Evolutionary conservation across 2,329 filamentous ascomycete species (phyloP), one percentile per base, ranked within the genome.

Genomic region (Blastomyces emzantsi): DNA sequence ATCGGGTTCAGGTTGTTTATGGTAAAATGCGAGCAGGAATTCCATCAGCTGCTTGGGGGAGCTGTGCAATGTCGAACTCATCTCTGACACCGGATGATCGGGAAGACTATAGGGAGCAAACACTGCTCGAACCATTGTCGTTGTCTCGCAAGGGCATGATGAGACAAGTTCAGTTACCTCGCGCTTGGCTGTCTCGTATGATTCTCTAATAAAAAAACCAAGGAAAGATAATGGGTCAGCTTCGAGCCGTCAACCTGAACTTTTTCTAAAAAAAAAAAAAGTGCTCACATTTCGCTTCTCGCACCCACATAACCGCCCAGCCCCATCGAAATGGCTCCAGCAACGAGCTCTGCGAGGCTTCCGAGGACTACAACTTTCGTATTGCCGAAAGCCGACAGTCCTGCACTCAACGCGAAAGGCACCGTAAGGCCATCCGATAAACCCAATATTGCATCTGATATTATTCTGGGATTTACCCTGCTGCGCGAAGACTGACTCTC

Each of bases 21-120:
- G 78, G 65, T 82, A 74, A 65, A 82, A 82, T 30, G 74, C 72
- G 66, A 82, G 73, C 47, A 82, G 70, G 66, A 82, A 82, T 25
- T 78, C 77, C 30, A 77, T 73, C 30, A 81, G 73, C 4, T 73
- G 70, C 41, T 77, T 71, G 0, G 72, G 73, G 5, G 75, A 77
- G 5, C 72, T 69, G 36, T 77, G 73, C 36, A 79, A 68, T 13
- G 73, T 73, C 30, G 66, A 66, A 39, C 72, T 74, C 62, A 78
- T 77, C 45, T 74, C 71, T 2, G 70, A 67, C 62, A 78, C 70
- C 3, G 70, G 73, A 9, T 70, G 66, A 5, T 70, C 67, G 4
- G 78, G 74, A 33, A 81, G 72, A 11, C 74, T 73, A 64, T 78
- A 80, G 0, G 71, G 69, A 30, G 71, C 66, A 64, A 81, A 80